phyloP scores from a whole-genome alignment of 371 early-diverging fungal species.

The Nematocida parisii region DNA sequence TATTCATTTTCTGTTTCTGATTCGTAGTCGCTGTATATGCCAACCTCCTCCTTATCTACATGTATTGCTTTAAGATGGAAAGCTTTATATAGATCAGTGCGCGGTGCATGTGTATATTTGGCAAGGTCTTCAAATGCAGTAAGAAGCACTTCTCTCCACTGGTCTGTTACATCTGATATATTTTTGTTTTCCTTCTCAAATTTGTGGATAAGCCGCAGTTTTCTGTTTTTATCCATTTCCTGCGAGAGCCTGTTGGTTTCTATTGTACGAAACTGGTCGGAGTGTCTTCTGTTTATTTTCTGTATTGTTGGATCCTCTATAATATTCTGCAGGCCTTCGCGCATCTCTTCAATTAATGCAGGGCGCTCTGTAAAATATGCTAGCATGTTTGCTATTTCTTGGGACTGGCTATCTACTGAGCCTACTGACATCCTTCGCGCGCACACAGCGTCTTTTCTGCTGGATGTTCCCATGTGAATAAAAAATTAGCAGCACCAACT shows the following conservation, averaged over 20 bases:
- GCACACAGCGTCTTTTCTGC: neutral
- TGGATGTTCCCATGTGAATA: neutral
- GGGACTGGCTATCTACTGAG: neutral
- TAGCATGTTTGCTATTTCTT: neutral
- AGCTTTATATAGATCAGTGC: neutral
- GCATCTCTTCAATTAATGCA: neutral
- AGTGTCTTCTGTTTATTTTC: conserved; percentile 26
- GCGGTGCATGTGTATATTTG: neutral
- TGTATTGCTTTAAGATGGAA: conserved; percentile 4
- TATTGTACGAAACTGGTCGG: conserved; percentile 20
- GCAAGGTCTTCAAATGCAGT: conserved; percentile 34
- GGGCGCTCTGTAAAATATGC: conserved; percentile 10
- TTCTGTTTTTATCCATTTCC: conserved; percentile 32
- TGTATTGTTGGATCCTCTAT: neutral
- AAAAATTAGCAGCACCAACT: conserved; percentile 55
- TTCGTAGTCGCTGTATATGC: conserved; percentile 15
- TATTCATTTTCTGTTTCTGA: neutral
- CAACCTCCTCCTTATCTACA: conserved; percentile 15
- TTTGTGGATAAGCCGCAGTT: conserved; percentile 7
- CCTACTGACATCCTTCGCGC: conserved; percentile 9
- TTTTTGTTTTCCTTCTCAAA: conserved; percentile 3
- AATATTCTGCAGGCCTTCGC: neutral
- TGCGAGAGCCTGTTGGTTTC: neutral
- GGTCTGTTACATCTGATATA: conserved; percentile 7
- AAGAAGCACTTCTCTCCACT: conserved; percentile 37